Percentiles rank a stretch among this genome's conserved stretches.
phyloP scores from a whole-genome alignment of 129 eudicot genomes.

The Helianthus annuus region DNA sequence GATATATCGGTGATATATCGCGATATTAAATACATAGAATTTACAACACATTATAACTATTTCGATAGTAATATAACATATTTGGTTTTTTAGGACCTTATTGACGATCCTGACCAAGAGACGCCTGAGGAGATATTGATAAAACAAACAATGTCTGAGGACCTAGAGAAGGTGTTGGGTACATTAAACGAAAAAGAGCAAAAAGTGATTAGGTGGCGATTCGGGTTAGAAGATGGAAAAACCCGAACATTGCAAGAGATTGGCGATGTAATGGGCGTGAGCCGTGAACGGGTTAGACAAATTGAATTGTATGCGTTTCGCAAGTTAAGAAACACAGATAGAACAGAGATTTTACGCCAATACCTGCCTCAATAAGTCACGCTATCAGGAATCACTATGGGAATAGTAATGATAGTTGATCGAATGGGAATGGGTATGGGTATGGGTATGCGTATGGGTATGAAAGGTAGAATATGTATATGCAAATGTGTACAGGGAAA shows the following conservation, averaged over 20 bases:
- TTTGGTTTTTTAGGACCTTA: constrained; percentile 53
- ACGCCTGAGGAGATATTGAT: constrained; percentile 64
- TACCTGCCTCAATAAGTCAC: constrained; percentile 48
- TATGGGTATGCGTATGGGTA: too few relatives aligned
- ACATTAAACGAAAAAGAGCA: constrained; percentile 63
- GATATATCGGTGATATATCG: too few relatives aligned
- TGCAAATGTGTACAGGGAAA: constrained; percentile 35
- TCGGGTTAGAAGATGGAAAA: constrained; percentile 72
- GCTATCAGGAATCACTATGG: not conserved
- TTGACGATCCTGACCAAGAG: constrained; percentile 79
- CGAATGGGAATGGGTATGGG: not conserved
- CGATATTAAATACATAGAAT: too few relatives aligned
- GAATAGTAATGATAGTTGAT: not conserved
- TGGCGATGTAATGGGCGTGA: constrained; percentile 88
- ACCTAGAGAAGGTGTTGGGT: constrained; percentile 65
- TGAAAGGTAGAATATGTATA: constrained; percentile 32
- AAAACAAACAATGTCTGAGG: constrained; percentile 65
- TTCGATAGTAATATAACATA: not conserved
- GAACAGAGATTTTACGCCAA: constrained; percentile 62
- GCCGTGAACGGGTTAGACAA: constrained; percentile 91
- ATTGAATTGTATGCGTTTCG: constrained; percentile 74
- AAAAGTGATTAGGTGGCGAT: constrained; percentile 71
- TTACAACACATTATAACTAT: too few relatives aligned
- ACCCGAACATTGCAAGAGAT: constrained; percentile 86
- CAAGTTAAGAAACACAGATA: constrained; percentile 73